A percentile compares a stretch with the other conserved stretches of the same genome.
Conservation (phyloP, 352 stramenopile species). For the Globisporangium okanoganense region DNA sequence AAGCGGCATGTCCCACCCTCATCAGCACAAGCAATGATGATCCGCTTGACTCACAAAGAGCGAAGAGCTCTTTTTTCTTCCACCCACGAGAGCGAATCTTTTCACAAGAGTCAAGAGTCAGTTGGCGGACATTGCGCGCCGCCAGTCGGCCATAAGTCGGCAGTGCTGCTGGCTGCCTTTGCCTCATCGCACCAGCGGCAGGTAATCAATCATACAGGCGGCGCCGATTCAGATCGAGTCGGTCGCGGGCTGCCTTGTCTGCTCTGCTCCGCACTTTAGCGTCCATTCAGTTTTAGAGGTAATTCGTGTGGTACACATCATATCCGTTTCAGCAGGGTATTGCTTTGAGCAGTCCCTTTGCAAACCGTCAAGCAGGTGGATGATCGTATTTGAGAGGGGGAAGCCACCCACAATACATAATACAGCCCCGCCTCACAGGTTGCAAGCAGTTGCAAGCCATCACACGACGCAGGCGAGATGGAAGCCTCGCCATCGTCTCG, state of each 20-base stretch:
- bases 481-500: neutral
- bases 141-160: too few relatives aligned
- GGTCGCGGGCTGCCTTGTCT: neutral
- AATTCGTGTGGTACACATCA: too few relatives aligned
- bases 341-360: too few relatives aligned
- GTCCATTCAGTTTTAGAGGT: too few relatives aligned
- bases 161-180: too few relatives aligned
- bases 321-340: neutral
- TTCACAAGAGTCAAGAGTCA: too few relatives aligned
- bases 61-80: neutral
- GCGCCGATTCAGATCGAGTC: slow-evolving; percentile 4
- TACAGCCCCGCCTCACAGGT: neutral
- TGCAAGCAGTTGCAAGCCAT: neutral
- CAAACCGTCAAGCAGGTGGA: too few relatives aligned
- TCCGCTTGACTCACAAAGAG: neutral
- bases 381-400: neutral
- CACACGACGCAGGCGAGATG: neutral
- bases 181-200: neutral
- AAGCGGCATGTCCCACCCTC: neutral
- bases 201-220: too few relatives aligned
- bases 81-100: too few relatives aligned
- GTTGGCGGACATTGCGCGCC: too few relatives aligned
- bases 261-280: neutral
- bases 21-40: neutral
- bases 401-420: too few relatives aligned